These are phyloP conservation scores for Irpex rosettiformis DNA, from an alignment of 1,284 basidiomycete genomes.

Conservation along the genomic window DNA sequence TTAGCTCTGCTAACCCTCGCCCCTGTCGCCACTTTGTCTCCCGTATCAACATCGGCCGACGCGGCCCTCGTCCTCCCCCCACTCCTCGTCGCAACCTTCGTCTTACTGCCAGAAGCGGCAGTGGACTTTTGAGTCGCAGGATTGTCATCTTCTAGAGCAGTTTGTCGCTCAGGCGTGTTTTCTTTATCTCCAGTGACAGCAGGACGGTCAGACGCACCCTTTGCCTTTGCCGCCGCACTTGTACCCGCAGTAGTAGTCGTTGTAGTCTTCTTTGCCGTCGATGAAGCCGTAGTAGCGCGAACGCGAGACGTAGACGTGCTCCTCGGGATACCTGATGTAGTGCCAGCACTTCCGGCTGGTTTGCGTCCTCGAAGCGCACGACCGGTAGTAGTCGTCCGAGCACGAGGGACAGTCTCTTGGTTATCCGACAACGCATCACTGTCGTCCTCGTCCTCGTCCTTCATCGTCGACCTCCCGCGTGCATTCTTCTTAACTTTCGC, in stretches of 20 bases:
- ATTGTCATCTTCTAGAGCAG: slow-evolving; percentile 23
- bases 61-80: slow-evolving; percentile 15
- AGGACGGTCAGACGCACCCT: slow-evolving; percentile 16
- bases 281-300: slow-evolving; percentile 2
- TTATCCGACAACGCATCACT: slow-evolving; percentile 4
- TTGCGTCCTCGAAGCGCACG: slow-evolving; percentile 6
- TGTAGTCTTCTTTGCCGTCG: slow-evolving; percentile 10
- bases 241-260: background rate
- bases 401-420: slow-evolving; percentile 10
- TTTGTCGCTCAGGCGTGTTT: slow-evolving; percentile 34
- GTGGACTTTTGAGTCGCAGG: slow-evolving; percentile 12
- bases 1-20: slow-evolving; percentile 24
- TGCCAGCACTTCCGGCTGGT: slow-evolving; percentile 1
- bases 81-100: slow-evolving; percentile 17
- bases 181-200: slow-evolving; percentile 32
- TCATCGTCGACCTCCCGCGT: slow-evolving; percentile 24
- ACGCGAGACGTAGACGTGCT: slow-evolving; percentile 1
- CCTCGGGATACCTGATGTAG: slow-evolving; percentile 4
- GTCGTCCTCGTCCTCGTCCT: slow-evolving; percentile 25
- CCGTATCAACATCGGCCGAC: slow-evolving; percentile 18
- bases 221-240: slow-evolving; percentile 10
- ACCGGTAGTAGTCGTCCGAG: slow-evolving; percentile 6
- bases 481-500: slow-evolving; percentile 20
- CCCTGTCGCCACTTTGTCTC: slow-evolving; percentile 14
- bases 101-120: slow-evolving; percentile 9